These are phyloP conservation scores for Cryptococcus floricola DNA, from an alignment of 1,284 basidiomycete species.

Conservation along the genomic window DNA sequence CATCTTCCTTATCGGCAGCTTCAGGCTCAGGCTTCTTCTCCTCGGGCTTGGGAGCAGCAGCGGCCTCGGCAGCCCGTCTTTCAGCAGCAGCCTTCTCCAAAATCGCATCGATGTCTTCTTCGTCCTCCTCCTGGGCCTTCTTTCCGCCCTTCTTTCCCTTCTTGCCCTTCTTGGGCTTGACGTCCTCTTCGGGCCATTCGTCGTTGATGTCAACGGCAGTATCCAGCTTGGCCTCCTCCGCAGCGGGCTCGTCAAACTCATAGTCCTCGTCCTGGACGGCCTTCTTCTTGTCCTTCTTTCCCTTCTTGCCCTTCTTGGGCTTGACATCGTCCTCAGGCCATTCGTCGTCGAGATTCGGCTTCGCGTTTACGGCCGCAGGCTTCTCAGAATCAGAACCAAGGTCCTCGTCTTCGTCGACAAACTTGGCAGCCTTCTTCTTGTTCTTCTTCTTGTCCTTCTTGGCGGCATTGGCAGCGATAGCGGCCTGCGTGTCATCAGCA, in stretches of 20 bases:
- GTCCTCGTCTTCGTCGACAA: constrained; percentile 21
- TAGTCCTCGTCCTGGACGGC: constrained; percentile 21
- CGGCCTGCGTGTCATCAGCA: constrained; percentile 11
- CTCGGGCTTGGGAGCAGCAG: constrained; percentile 41
- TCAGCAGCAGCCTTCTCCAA: constrained; percentile 28
- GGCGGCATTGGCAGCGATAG: constrained; percentile 25
- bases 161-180: constrained; percentile 52
- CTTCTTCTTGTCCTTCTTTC: constrained; percentile 37
- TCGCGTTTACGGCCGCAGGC: constrained; percentile 18
- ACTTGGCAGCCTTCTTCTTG: constrained; percentile 21
- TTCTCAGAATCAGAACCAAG: constrained; percentile 31
- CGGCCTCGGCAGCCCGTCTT: constrained; percentile 42
- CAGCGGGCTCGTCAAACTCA: constrained; percentile 14
- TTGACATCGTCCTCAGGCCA: constrained; percentile 50
- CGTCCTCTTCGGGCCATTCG: constrained; percentile 50
- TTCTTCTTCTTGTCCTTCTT: constrained; percentile 40
- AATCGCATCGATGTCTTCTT: constrained; percentile 27
- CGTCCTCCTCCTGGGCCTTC: constrained; percentile 23
- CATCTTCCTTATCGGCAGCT: constrained; percentile 50
- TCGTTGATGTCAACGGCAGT: constrained; percentile 36
- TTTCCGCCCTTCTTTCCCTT: constrained; percentile 39
- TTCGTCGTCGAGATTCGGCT: constrained; percentile 40
- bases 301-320: constrained; percentile 51
- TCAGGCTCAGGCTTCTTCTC: constrained; percentile 47
- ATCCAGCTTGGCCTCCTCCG: constrained; percentile 21